A percentile compares a stretch with the other conserved stretches of the same genome.
Evolutionary conservation across 768 basidiomycete species (phyloP).

Genomic region (Rhizopogon vulgaris): DNA sequence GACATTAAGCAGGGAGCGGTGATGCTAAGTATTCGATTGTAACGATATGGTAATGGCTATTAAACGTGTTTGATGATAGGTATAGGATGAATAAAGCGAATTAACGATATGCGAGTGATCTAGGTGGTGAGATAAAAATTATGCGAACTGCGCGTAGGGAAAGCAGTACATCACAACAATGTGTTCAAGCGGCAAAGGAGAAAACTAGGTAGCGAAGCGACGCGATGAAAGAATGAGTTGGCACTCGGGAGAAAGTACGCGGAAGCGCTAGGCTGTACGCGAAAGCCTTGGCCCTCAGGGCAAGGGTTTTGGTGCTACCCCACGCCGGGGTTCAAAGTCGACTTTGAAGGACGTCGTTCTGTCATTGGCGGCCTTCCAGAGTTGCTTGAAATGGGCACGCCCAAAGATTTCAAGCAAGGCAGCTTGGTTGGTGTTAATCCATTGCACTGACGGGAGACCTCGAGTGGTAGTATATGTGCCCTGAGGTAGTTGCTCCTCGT

Average conservation of each 20-base stretch:
- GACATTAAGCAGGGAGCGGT: neutral
- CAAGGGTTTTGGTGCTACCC: slow-evolving; percentile 7
- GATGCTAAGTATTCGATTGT: slow-evolving; percentile 16
- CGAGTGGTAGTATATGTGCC: slow-evolving; percentile 71
- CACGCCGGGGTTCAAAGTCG: slow-evolving; percentile 45
- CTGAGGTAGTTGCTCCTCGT: slow-evolving; percentile 69
- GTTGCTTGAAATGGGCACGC: slow-evolving; percentile 59
- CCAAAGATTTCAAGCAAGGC: slow-evolving; percentile 71
- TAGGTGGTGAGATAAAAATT: slow-evolving; percentile 24
- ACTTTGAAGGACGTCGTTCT: slow-evolving; percentile 69
- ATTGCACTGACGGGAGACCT: slow-evolving; percentile 69
- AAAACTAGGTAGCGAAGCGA: slow-evolving; percentile 13
- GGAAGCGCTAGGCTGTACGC: slow-evolving; percentile 8
- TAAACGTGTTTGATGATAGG: slow-evolving; percentile 21
- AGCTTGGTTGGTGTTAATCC: slow-evolving; percentile 66
- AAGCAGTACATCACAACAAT: slow-evolving; percentile 37
- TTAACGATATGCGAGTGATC: slow-evolving; percentile 25
- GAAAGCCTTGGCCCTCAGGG: slow-evolving; percentile 14
- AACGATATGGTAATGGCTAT: slow-evolving; percentile 23
- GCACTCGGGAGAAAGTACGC: slow-evolving; percentile 4
- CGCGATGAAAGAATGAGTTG: slow-evolving; percentile 11
- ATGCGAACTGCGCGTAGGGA: slow-evolving; percentile 29
- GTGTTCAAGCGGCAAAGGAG: slow-evolving; percentile 16
- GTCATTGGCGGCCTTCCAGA: slow-evolving; percentile 70
- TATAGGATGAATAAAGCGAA: slow-evolving; percentile 25